Conservation (phyloP, 2,329 filamentous ascomycete species). For the Talaromyces funiculosus region DNA sequence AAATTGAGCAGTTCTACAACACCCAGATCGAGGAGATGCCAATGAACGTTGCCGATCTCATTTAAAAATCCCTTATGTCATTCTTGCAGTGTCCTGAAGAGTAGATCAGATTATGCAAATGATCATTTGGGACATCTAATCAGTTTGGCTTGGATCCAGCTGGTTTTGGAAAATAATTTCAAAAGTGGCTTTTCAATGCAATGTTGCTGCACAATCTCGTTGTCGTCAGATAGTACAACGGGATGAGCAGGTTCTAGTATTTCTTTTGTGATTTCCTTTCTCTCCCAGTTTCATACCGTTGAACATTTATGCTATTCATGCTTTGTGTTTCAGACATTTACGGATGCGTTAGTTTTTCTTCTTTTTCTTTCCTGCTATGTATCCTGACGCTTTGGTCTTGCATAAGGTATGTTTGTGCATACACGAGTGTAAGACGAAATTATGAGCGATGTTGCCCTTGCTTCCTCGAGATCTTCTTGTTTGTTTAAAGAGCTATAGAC, state of each 20-base stretch:
- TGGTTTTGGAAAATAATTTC: conserved; percentile 17
- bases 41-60: conserved; percentile 69
- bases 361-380: conserved; percentile 21
- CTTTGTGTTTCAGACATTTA: conserved; percentile 18
- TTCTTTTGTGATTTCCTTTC: conserved; percentile 9
- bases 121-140: conserved; percentile 9
- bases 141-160: conserved; percentile 14
- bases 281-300: conserved; percentile 5
- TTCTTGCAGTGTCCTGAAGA: conserved; percentile 8
- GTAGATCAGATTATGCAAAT: conserved; percentile 2
- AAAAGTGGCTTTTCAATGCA: conserved; percentile 39
- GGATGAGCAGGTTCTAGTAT: conserved; percentile 4
- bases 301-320: conserved; percentile 22
- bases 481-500: conserved; percentile 15
- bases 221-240: conserved; percentile 7
- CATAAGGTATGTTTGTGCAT: conserved; percentile 33
- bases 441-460: conserved; percentile 31
- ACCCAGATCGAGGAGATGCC: conserved; percentile 99
- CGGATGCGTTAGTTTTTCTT: conserved; percentile 22
- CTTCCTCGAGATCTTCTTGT: conserved; percentile 19
- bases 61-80: conserved; percentile 34
- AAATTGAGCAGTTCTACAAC: conserved; percentile 99
- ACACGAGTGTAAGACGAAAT: conserved; percentile 36
- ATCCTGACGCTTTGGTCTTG: conserved; percentile 31
- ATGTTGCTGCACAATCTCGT: conserved; percentile 19